These are phyloP conservation scores for Uronychia setigera DNA, from an alignment of 73 alveolate genomes.

Conservation along the genomic window DNA sequence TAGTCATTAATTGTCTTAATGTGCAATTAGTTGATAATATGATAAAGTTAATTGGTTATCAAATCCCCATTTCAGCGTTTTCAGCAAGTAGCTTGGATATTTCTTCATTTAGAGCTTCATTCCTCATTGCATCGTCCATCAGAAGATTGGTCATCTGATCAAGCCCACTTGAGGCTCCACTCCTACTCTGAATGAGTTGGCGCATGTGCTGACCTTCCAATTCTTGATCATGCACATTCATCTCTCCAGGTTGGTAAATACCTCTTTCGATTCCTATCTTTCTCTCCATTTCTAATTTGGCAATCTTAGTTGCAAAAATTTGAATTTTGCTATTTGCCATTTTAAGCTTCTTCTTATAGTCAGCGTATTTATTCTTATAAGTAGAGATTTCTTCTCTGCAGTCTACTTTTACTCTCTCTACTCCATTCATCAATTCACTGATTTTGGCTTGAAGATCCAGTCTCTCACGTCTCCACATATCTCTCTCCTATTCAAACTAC, in stretches of 20 bases:
- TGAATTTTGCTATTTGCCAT: conserved; percentile 18
- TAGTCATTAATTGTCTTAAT: too few relatives aligned
- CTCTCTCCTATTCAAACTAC: conserved; percentile 17
- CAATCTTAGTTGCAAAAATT: conserved; percentile 44
- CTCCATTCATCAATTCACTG: conserved; percentile 5
- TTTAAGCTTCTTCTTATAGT: conserved; percentile 33
- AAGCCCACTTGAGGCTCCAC: neutral
- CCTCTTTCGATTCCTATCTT: conserved; percentile 21
- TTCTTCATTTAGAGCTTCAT: too few relatives aligned
- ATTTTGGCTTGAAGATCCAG: conserved; percentile 11
- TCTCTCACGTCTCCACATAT: conserved; percentile 6
- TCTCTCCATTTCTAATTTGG: conserved; percentile 36
- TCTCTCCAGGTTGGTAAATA: neutral
- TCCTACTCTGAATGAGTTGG: neutral
- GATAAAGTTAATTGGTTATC: too few relatives aligned
- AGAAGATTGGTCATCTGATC: neutral
- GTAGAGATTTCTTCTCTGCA: neutral
- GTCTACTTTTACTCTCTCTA: conserved; percentile 26
- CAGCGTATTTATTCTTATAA: conserved; percentile 14
- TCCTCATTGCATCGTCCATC: neutral
- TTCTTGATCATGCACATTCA: neutral
- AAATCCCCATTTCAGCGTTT: too few relatives aligned
- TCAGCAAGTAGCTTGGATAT: too few relatives aligned
- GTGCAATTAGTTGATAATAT: too few relatives aligned
- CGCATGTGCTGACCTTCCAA: too few relatives aligned